A percentile compares a stretch with the other conserved stretches of the same genome.
Evolutionary conservation across 2,329 filamentous ascomycete genomes (phyloP).

Genomic region (Stachybotrys chartarum): DNA sequence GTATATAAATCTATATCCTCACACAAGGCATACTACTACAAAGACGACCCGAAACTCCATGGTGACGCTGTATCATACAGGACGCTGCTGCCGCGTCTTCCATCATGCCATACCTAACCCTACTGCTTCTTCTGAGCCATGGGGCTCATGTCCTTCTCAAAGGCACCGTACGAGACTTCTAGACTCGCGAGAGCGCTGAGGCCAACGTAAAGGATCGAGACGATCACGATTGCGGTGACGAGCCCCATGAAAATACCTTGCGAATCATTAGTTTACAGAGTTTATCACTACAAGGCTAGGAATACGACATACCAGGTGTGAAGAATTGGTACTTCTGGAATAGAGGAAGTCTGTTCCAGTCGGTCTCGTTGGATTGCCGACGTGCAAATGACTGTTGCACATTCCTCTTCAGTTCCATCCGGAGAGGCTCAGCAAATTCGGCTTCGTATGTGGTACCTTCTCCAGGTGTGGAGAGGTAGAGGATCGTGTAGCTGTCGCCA

Average conservation of each 20-base stretch:
- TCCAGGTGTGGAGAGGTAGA: slow-evolving; percentile 63
- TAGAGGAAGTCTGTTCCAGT: slow-evolving; percentile 43
- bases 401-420: slow-evolving; percentile 67
- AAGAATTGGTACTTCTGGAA: slow-evolving; percentile 97
- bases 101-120: background rate
- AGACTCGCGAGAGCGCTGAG: slow-evolving; percentile 71
- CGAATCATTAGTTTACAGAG: background rate
- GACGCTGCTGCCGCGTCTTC: background rate
- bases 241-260: slow-evolving; percentile 85
- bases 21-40: background rate
- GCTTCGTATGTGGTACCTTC: slow-evolving; percentile 54
- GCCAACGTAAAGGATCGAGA: slow-evolving; percentile 73
- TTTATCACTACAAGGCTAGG: no score
- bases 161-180: slow-evolving; percentile 87
- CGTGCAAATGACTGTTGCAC: slow-evolving; percentile 17
- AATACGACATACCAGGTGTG: slow-evolving; percentile 58
- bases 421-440: slow-evolving; percentile 54
- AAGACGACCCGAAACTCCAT: slow-evolving; percentile 9
- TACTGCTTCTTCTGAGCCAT: slow-evolving; percentile 69
- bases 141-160: slow-evolving; percentile 94
- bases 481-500: slow-evolving; percentile 58
- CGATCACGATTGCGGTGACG: slow-evolving; percentile 60
- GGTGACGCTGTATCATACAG: slow-evolving; percentile 7
- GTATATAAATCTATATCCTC: background rate
- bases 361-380: slow-evolving; percentile 32